Evolutionary conservation across 1,139 yeast species (phyloP), one percentile per base, ranked within the genome.

Genomic region (Blastobotrys arbuscula): DNA sequence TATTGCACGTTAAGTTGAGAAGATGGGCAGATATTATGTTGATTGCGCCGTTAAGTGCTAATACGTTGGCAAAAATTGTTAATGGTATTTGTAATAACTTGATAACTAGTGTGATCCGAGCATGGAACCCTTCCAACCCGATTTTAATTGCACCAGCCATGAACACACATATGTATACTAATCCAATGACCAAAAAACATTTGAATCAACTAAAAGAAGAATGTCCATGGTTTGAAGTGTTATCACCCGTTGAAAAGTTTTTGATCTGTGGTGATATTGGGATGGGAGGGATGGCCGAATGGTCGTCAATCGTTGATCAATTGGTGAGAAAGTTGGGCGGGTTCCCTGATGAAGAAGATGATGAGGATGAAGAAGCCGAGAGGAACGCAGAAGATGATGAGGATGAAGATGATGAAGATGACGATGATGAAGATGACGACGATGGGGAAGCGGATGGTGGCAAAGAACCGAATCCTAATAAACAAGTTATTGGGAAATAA

Each of bases 271-370:
- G 98, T 45, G 98, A 92, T 67, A 87, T 92, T 51, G 98, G 98
- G 2, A 84, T 80, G 73, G 98, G 98, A 23, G 98, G 97, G 9
- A 92, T 92, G 98, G 76, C 96, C 61, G 97, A 92, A 68, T 90
- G 97, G 97, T 77, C 81, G 53, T 97, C 89, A 56, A 78, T 90
- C 48, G 97, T 89, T 10, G 96, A 88, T 59, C 79, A 81, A 15
- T 67, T 88, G 49, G 81, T 87, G 46, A 75, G 79, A 5, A 57
- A 63, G 21, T 60, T 71, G 16, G 72, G 71, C 26, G 67, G 67
- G 3, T 61, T 59, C 2, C 61, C 62, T 4, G 61, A 58, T n/a
- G 63, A 59, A 2, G 47, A 44, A 6, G 50, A 44, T 10, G 50
- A 48, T 8, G 44, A 47, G 2, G 47, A 42, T 33, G 46, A 39